These are phyloP conservation scores for Suillus spraguei DNA, from an alignment of 768 basidiomycete species.

Conservation along the genomic window DNA sequence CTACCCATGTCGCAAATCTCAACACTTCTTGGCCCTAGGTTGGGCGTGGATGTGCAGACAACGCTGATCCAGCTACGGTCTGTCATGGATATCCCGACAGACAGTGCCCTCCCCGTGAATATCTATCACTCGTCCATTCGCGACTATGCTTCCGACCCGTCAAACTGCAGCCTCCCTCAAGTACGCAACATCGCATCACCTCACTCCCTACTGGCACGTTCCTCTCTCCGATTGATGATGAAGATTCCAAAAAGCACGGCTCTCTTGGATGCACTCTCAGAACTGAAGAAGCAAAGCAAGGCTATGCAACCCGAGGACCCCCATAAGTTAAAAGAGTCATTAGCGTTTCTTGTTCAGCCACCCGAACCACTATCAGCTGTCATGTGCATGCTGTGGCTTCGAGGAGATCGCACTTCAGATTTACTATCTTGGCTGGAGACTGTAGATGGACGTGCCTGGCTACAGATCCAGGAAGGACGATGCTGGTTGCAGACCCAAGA, in stretches of 20 bases:
- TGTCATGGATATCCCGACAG: no score
- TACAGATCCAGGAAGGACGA: no score
- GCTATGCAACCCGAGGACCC: not conserved
- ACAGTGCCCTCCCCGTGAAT: no score
- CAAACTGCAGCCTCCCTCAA: no score
- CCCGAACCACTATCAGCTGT: no score
- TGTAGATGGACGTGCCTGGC: no score
- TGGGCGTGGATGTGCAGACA: no score
- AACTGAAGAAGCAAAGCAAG: not conserved
- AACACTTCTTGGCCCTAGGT: not conserved
- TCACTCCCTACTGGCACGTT: not conserved
- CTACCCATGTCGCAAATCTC: not conserved
- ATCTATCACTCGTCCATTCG: no score
- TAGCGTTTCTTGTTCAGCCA: no score
- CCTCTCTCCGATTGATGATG: not conserved
- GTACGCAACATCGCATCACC: not conserved
- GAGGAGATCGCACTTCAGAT: not conserved
- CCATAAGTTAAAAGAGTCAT: not conserved
- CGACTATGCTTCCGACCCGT: no score
- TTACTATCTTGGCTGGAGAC: not conserved
- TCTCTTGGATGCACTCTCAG: not conserved
- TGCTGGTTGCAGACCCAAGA: not conserved
- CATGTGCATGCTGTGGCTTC: not conserved
- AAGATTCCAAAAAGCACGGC: not conserved
- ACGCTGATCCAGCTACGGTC: no score